A percentile compares a stretch with the other conserved stretches of the same genome.
These are phyloP conservation scores for Eucalyptus shirleyi DNA, from an alignment of 345 rosid genomes.

Conservation along the genomic window DNA sequence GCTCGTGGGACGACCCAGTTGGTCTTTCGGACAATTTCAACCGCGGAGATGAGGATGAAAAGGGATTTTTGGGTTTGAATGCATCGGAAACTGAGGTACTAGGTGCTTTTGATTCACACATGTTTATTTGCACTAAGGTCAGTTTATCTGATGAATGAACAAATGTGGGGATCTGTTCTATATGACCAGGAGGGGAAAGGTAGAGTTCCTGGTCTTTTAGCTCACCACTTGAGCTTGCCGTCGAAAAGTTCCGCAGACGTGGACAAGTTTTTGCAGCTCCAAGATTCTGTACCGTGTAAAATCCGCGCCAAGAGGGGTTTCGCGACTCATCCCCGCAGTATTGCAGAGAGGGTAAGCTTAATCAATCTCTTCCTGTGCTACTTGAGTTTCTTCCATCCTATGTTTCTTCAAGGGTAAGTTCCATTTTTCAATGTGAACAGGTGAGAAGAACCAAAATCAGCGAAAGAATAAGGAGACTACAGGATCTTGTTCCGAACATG, in stretches of 20 bases:
- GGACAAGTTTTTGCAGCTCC: constrained; percentile 41
- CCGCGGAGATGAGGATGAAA: constrained; percentile 9
- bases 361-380: neutral
- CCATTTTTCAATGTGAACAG: constrained; percentile 4
- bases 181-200: constrained; percentile 18
- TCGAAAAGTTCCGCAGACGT: constrained; percentile 17
- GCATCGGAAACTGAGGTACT: constrained; percentile 21
- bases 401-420: neutral
- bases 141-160: neutral
- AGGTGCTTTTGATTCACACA: neutral
- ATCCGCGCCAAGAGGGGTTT: constrained; percentile 78
- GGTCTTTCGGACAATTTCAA: neutral
- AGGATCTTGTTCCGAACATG: constrained; percentile 54
- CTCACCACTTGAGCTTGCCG: constrained; percentile 71
- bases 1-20: constrained; percentile 21
- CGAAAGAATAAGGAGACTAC: constrained; percentile 53
- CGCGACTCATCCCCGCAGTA: constrained; percentile 96
- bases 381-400: neutral
- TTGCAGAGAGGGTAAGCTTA: constrained; percentile 73
- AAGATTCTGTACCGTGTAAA: constrained; percentile 72
- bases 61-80: constrained; percentile 5
- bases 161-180: neutral
- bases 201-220: constrained; percentile 22
- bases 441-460: constrained; percentile 59
- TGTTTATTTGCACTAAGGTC: neutral